A percentile compares a stretch with the other conserved stretches of the same genome.
Conservation (phyloP, 805 yeast species). For the Debaryomyces tyrocola region DNA sequence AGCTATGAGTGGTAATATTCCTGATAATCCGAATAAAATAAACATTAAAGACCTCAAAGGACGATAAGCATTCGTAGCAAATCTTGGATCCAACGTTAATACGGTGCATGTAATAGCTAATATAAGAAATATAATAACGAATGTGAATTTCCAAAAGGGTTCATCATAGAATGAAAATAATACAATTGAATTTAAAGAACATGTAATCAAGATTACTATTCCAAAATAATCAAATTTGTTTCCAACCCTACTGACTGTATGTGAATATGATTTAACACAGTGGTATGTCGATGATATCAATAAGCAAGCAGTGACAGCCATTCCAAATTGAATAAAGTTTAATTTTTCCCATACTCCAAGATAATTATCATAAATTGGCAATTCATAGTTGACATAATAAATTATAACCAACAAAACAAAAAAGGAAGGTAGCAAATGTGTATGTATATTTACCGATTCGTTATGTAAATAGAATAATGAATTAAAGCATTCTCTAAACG, state of each 20-base stretch:
- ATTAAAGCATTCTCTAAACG: slow-evolving; percentile 44
- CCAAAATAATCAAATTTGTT: slow-evolving; percentile 78
- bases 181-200: slow-evolving; percentile 52
- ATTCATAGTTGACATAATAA: slow-evolving; percentile 27
- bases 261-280: slow-evolving; percentile 66
- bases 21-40: slow-evolving; percentile 76
- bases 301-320: slow-evolving; percentile 61
- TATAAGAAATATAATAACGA: slow-evolving; percentile 44
- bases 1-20: slow-evolving; percentile 63
- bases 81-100: slow-evolving; percentile 63
- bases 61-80: slow-evolving; percentile 71
- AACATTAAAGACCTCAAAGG: slow-evolving; percentile 77
- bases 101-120: slow-evolving; percentile 64
- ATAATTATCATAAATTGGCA: slow-evolving; percentile 20
- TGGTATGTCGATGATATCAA: slow-evolving; percentile 68
- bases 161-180: slow-evolving; percentile 47
- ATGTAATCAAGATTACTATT: slow-evolving; percentile 64
- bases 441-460: slow-evolving; percentile 70
- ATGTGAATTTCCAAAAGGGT: slow-evolving; percentile 32
- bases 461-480: slow-evolving; percentile 62
- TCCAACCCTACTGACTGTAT: slow-evolving; percentile 51
- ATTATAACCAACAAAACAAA: slow-evolving; percentile 24
- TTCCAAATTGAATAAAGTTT: slow-evolving; percentile 52
- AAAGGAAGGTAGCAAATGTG: slow-evolving; percentile 55
- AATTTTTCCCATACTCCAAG: slow-evolving; percentile 43